These are phyloP conservation scores for Colletotrichum eleusines DNA, from an alignment of 2,329 filamentous ascomycete genomes.

Conservation along the genomic window DNA sequence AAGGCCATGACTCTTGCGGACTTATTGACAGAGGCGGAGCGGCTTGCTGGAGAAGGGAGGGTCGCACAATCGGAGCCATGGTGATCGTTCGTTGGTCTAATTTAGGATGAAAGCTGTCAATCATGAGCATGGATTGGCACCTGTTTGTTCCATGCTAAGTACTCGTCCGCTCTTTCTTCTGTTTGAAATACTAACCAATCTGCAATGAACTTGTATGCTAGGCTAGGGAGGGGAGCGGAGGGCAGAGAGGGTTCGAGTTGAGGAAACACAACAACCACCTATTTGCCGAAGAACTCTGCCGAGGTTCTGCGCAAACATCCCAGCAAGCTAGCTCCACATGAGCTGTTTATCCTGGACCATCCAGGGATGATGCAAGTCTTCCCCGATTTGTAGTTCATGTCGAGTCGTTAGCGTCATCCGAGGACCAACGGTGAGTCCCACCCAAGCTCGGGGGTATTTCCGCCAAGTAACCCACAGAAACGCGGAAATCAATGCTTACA, in stretches of 20 bases:
- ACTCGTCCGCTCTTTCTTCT: slow-evolving; percentile 16
- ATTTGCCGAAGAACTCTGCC: slow-evolving; percentile 37
- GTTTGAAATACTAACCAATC: slow-evolving; percentile 8
- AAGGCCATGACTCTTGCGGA: no score
- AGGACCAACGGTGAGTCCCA: slow-evolving; percentile 4
- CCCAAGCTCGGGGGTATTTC: slow-evolving; percentile 22
- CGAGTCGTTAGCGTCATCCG: slow-evolving; percentile 31
- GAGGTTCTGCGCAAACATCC: slow-evolving; percentile 17
- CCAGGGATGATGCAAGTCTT: background rate
- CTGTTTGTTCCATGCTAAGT: background rate
- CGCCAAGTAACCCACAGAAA: slow-evolving; percentile 1
- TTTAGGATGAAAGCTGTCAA: background rate
- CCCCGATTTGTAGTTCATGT: no score
- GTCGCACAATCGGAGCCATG: no score
- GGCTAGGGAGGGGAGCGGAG: background rate
- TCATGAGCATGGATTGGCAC: slow-evolving; percentile 16
- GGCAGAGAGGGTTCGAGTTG: background rate
- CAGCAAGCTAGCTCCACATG: slow-evolving; percentile 20
- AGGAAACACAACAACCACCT: slow-evolving; percentile 16
- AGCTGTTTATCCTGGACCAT: slow-evolving; percentile 21
- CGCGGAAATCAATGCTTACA: slow-evolving; percentile 17
- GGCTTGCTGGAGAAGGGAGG: no score
- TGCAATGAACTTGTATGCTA: background rate
- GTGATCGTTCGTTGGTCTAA: no score
- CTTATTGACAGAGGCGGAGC: no score